Evolutionary conservation across 345 rosid genomes (phyloP), one percentile per base, ranked within the genome.

Genomic region (Physaria fendleri): DNA sequence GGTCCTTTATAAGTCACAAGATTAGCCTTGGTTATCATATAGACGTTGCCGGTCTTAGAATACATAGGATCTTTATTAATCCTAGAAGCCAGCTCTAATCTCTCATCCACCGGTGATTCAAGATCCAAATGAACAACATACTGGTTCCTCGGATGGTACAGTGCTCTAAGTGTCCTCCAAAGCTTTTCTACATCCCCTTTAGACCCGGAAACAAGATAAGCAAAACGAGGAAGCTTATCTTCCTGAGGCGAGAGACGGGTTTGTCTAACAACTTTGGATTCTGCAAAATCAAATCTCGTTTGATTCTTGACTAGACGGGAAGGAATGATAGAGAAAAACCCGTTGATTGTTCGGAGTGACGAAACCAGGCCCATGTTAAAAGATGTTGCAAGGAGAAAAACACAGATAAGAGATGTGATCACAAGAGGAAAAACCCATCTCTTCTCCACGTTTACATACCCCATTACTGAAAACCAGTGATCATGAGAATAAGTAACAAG

Each of bases 1-100:
- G 99, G 99, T 49, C 99, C 99, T 76, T 81, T 78, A 44, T 94
- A 94, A 2, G 99, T 94, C 57, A 94, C 99, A 86, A 94, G 90
- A 72, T 94, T 94, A 60, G 97, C 97, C 70, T 85, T 94, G 38
- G 87, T 72, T 58, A 76, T 85, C 97, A 94, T 82, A 59, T 65
- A 76, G 33, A 94, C 97, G 62, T 89, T 93, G 37, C 97, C 94
- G 27, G 75, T 64, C 66, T 70, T 51, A 9, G 91, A 56, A 76
- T 83, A 93, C 64, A 87, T 37, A 5, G 88, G 82, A 67, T 90
- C 81, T 14, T 85, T 89, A 41, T 72, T 77, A 20, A 90, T 79
- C 54, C 95, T 71, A 6, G 81, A 73, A 48, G 86, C 82, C 49
- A 93, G 84, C 79, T 82, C 85, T 78, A 85, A 14, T 74, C 99